Base-by-base conservation (phyloP, 768 basidiomycete species). In the Lactifluus hygrophoroides region DNA sequence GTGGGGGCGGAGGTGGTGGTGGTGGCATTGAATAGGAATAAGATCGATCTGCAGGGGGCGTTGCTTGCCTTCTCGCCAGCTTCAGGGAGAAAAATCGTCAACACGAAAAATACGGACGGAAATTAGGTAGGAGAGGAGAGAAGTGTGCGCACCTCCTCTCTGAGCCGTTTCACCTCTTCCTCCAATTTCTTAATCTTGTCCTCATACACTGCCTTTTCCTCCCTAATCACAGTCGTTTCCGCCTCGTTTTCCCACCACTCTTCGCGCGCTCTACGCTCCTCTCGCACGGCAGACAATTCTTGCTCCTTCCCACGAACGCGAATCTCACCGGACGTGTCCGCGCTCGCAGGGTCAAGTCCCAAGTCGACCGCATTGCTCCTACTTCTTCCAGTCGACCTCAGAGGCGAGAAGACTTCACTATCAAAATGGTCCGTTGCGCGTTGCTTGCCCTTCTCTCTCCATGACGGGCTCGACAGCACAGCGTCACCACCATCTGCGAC, bases 161-260 rank as follows among this genome's bases (percentile, higher is more conserved):
- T 82, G 57, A 88, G 70, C 43, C 74, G 66, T 43, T 70, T 70
- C 38, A 89, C 80, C 66, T 91, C 89, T 48, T 79, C 78, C 65
- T 90, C 86, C 5, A 91, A 74, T 57, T 73, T 71, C 61, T 71
- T 74, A 30, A 90, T 89, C 51, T 77, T 76, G 55, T 77, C 81
- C 66, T 86, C 85, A 65, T 89, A 85, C 27, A 69, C 69, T 16
- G 73, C 74, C 30, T 76, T 75, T 62, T 83, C 85, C 42, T 66
- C 64, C 47, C 73, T 69, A 3, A 68, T 64, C 32, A 72, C 65
- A 23, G 69, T 71, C 9, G 68, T 61, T 43, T 67, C 63, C 23
- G 71, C 69, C 44, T 72, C 74, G 23, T 76, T 75, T 16, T 76
- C 74, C 64, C 69, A 69, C 46, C 71, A 70, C 45, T 67, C 68